Percentiles rank a stretch among this genome's conserved stretches.
These are phyloP conservation scores for Neonothopanus nambi DNA, from an alignment of 1,284 basidiomycete species.

Conservation along the genomic window DNA sequence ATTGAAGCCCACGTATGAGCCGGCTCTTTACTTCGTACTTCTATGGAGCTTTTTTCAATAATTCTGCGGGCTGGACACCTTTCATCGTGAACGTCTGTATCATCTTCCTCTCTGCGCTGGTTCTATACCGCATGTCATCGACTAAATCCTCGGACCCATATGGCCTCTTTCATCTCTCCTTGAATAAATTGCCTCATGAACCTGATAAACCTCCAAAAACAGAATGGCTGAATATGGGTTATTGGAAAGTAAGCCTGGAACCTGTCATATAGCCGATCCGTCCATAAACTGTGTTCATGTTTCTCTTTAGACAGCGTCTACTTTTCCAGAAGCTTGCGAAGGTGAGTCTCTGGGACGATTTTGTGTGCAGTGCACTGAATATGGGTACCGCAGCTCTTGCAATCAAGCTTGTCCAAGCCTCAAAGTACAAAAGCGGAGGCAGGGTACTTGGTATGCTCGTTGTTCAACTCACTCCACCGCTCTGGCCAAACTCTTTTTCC, in stretches of 20 bases:
- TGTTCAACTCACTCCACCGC: neutral
- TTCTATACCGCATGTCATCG: neutral
- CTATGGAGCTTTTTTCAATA: neutral
- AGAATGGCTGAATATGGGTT: slow-evolving; percentile 73
- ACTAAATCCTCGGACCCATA: slow-evolving; percentile 43
- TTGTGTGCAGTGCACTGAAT: neutral
- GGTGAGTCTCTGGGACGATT: slow-evolving; percentile 34
- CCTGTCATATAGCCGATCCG: neutral
- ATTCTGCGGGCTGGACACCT: neutral
- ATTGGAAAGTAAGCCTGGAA: slow-evolving; percentile 51
- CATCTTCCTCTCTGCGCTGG: neutral
- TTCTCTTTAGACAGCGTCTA: slow-evolving; percentile 40
- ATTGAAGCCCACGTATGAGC: too few relatives aligned
- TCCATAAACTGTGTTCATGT: neutral
- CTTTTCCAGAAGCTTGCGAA: slow-evolving; percentile 63
- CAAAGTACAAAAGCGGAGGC: slow-evolving; percentile 38
- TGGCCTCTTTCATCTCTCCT: slow-evolving; percentile 50
- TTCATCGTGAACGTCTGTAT: too few relatives aligned
- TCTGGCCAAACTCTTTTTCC: slow-evolving; percentile 11
- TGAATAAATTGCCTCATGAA: slow-evolving; percentile 44
- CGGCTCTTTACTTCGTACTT: too few relatives aligned
- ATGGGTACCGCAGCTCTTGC: slow-evolving; percentile 47
- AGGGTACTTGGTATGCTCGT: slow-evolving; percentile 53
- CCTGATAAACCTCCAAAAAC: slow-evolving; percentile 41
- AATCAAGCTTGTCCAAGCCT: slow-evolving; percentile 47